Evolutionary conservation across 1,139 yeast species (phyloP).

Genomic region (Hyphopichia burtonii): DNA sequence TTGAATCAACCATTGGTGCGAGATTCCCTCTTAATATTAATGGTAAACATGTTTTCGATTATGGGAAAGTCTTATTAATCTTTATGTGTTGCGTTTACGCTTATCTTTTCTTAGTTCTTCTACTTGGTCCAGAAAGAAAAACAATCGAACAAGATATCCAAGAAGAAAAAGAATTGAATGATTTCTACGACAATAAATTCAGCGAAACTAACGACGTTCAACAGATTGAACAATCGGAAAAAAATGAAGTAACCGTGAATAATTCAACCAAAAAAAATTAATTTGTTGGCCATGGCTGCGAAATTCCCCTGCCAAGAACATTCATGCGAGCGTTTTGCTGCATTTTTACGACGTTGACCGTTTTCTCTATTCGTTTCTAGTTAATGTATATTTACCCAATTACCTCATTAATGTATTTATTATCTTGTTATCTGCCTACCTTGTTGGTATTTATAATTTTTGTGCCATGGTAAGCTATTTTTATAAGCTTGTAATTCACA

Average conservation of each 20-base stretch:
- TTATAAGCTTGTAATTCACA: too few species aligned
- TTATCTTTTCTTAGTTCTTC: conserved; percentile 53
- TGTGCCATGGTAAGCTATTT: too few species aligned
- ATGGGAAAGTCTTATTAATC: conserved; percentile 69
- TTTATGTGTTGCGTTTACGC: conserved; percentile 78
- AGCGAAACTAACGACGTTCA: background rate
- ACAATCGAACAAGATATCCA: conserved; percentile 1
- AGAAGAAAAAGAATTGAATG: conserved; percentile 1
- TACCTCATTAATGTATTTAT: too few species aligned
- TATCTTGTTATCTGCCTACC: too few species aligned
- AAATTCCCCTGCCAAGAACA: too few species aligned
- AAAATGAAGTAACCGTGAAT: background rate
- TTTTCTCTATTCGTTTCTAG: too few species aligned
- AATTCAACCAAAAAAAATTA: background rate
- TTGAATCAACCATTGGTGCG: conserved; percentile 73
- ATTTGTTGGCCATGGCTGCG: too few species aligned
- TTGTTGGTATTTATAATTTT: too few species aligned
- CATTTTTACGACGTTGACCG: too few species aligned
- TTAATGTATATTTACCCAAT: too few species aligned
- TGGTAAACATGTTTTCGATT: conserved; percentile 20
- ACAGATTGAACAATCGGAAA: background rate
- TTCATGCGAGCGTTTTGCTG: too few species aligned
- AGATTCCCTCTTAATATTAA: conserved; percentile 46
- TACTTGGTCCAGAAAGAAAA: conserved; percentile 76
- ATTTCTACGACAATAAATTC: background rate